phyloP scores from a whole-genome alignment of 345 rosid genomes.

The Eucalyptus sp. region DNA sequence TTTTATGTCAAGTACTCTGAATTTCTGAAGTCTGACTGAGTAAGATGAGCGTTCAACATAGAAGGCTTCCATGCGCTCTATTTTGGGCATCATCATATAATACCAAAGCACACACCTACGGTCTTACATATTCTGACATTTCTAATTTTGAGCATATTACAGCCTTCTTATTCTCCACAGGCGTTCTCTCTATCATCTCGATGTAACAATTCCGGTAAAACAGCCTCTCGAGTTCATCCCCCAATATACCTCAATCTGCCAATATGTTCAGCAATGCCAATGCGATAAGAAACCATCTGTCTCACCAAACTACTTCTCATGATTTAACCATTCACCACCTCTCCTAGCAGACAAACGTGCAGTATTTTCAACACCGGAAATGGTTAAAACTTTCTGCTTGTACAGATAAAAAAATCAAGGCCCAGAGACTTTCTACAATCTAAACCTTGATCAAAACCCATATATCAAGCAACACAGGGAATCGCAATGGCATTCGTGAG shows the following conservation, averaged over 20 bases:
- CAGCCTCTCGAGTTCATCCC: neutral
- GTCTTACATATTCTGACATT: neutral
- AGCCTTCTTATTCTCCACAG: neutral
- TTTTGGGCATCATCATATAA: neutral
- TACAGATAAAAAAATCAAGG: neutral
- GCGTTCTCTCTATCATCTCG: neutral
- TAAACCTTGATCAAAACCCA: neutral
- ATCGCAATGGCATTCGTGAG: neutral
- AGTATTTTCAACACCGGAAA: neutral
- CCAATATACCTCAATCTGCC: neutral
- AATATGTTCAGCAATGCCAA: neutral
- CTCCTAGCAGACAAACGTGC: neutral
- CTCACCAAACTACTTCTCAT: neutral
- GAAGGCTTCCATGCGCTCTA: neutral
- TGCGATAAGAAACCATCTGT: neutral
- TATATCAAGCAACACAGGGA: neutral
- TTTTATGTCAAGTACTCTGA: neutral
- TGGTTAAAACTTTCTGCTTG: neutral
- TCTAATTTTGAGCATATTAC: neutral
- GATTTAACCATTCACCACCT: neutral
- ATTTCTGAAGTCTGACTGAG: neutral
- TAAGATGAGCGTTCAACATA: neutral
- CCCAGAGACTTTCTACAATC: neutral
- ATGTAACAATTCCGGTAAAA: neutral
- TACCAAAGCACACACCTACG: neutral